Conservation (phyloP, 495 filamentous ascomycete species). For the Aspergillus sparsus region DNA sequence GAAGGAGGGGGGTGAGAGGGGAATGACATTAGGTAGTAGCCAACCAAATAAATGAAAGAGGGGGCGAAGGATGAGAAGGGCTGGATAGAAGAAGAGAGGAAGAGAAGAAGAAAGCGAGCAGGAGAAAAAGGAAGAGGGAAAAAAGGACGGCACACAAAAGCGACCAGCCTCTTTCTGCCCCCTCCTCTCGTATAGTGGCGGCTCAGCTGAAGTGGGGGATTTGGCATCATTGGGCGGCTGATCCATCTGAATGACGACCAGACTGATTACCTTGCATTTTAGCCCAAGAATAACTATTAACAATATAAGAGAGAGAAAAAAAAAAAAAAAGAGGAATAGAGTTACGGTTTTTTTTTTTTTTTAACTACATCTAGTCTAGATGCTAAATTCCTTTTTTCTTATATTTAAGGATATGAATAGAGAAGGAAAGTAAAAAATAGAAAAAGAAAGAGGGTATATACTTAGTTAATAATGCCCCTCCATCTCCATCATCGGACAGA, state of each 20-base stretch:
- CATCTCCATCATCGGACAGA: neutral
- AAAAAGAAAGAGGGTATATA: neutral
- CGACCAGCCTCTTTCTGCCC: neutral
- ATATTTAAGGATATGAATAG: no score
- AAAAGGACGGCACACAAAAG: constrained; percentile 4
- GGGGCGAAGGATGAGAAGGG: constrained; percentile 1
- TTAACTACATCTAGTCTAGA: neutral
- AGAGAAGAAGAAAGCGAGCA: constrained; percentile 20
- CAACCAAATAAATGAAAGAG: constrained; percentile 8
- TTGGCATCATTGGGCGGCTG: constrained; percentile 21
- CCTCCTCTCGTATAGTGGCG: constrained; percentile 18
- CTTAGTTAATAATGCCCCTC: neutral
- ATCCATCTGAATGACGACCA: constrained; percentile 18
- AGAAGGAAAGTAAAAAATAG: no score
- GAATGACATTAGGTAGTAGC: neutral
- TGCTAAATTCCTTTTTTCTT: no score
- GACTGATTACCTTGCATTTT: neutral
- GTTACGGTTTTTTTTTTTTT: neutral
- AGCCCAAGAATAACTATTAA: constrained; percentile 1
- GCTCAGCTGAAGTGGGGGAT: constrained; percentile 22
- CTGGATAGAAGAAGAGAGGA: constrained; percentile 7
- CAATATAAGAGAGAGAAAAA: neutral
- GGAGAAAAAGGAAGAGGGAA: constrained; percentile 16
- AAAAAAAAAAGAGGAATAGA: neutral
- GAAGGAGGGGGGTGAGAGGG: neutral